These are phyloP conservation scores for Tardiomyces depauwii DNA, from an alignment of 1,139 yeast genomes.

Conservation along the genomic window DNA sequence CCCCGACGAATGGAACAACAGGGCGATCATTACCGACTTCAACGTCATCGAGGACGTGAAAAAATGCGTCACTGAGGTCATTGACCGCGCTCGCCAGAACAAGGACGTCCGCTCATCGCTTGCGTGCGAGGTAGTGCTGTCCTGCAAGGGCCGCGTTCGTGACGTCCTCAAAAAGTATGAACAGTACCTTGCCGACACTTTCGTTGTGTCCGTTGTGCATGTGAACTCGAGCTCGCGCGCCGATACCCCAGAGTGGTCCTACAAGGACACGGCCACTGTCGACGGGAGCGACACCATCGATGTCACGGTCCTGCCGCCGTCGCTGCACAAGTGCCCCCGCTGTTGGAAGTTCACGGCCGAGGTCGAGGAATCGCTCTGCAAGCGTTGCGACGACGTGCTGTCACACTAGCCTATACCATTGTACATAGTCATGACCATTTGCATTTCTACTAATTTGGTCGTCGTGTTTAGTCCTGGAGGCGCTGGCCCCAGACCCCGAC, in stretches of 20 bases:
- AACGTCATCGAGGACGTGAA: slow-evolving; percentile 36
- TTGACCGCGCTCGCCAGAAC: slow-evolving; percentile 38
- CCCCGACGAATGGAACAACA: slow-evolving; percentile 31
- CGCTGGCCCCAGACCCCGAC: too few relatives aligned
- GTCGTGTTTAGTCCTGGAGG: too few relatives aligned
- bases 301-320: slow-evolving; percentile 36
- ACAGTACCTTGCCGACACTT: slow-evolving; percentile 37
- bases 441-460: too few relatives aligned
- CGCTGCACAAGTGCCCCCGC: slow-evolving; percentile 64
- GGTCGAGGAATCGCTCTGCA: slow-evolving; percentile 45
- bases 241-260: slow-evolving; percentile 19
- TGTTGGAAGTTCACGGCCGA: slow-evolving; percentile 77
- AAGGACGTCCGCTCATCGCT: slow-evolving; percentile 45
- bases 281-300: slow-evolving; percentile 25
- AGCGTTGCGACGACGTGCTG: slow-evolving; percentile 48
- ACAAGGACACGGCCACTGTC: slow-evolving; percentile 13
- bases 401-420: too few relatives aligned
- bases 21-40: slow-evolving; percentile 23
- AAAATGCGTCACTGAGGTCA: slow-evolving; percentile 36
- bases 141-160: slow-evolving; percentile 8
- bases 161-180: slow-evolving; percentile 17
- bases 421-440: too few relatives aligned
- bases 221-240: slow-evolving; percentile 23
- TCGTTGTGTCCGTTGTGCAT: slow-evolving; percentile 51
- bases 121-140: slow-evolving; percentile 43